Evolutionary conservation across 2,329 filamentous ascomycete genomes (phyloP).

Genomic region (Ophiognomonia clavigignenti-juglandacearum): DNA sequence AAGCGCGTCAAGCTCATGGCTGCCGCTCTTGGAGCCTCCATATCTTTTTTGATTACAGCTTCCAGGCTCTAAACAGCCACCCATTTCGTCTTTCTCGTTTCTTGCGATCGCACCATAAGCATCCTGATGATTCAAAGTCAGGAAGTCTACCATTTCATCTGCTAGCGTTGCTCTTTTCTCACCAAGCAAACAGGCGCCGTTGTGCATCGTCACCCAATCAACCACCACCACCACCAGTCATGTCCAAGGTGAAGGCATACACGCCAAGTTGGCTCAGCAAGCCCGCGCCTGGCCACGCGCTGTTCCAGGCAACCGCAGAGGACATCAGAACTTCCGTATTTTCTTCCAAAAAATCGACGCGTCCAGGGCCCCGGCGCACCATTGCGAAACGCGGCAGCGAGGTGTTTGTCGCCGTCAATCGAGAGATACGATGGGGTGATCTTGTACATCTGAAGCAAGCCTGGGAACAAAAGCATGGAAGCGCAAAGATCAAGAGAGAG

Average conservation of each 20-base stretch:
- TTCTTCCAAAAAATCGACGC: conserved; percentile 36
- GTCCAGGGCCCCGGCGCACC: conserved; percentile 52
- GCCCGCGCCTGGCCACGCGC: conserved; percentile 68
- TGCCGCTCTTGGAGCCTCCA: too few relatives aligned
- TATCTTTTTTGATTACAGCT: too few relatives aligned
- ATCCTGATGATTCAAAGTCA: conserved; percentile 3
- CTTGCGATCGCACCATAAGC: too few relatives aligned
- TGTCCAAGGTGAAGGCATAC: conserved; percentile 83
- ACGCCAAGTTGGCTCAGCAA: conserved; percentile 83
- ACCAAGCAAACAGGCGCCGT: too few relatives aligned
- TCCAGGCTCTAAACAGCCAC: too few relatives aligned
- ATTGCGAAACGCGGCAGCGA: conserved; percentile 82
- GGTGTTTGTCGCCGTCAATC: conserved; percentile 82
- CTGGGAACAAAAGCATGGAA: conserved; percentile 36
- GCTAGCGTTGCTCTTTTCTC: conserved; percentile 4
- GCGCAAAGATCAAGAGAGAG: conserved; percentile 43
- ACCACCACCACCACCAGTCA: conserved; percentile 33
- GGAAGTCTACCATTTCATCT: not conserved
- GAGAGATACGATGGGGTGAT: conserved; percentile 89
- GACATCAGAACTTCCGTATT: conserved; percentile 24
- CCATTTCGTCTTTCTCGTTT: too few relatives aligned
- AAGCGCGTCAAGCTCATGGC: too few relatives aligned
- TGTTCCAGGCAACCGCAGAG: conserved; percentile 58
- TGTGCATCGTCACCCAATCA: too few relatives aligned
- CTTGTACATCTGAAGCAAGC: conserved; percentile 71